Evolutionary conservation across 2,329 filamentous ascomycete species (phyloP), one percentile per base, ranked within the genome.

Genomic region (Fusarium fracticaudum): DNA sequence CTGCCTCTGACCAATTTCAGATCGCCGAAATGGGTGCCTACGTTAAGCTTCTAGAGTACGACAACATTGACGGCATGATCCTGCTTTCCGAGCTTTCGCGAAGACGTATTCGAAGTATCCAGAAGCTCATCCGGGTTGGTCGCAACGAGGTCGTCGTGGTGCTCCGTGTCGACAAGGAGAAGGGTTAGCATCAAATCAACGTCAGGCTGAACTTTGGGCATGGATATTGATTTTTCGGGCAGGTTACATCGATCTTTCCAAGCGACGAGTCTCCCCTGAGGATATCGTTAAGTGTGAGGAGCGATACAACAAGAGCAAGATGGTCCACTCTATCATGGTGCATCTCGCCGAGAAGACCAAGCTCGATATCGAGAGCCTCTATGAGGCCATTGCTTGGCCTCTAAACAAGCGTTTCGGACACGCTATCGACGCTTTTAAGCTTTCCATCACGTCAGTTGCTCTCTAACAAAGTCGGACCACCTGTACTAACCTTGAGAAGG

Each of bases 41-140:
- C 84, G 97, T 99, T 82, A 99, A 99, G 87, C 92, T 99, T 64
- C 92, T 99, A 79, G 96, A 99, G 87, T 99, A 99, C 86, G 96
- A 99, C 86, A 98, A 98, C 87, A 99, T 99, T 81, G 97, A 99
- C 83, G 96, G 96, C 91, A 99, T 99, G 97, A 99, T 99, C 81
- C 88, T 99, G 77, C 94, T 99, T 76, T 98, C 94, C 80, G 96
- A 99, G 86, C 91, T 99, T 75, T 99, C 97, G 69, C 92, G 96
- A 89, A 91, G 96, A 90, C 96, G 96, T 92, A 99, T 99, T 81
- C 89, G 96, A 88, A 95, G 92, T 89, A 99, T 99, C 80, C 97
- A 99, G 86, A 99, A 99, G 87, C 92, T 99, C 77, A 99, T 99
- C 80, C 92, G 96, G 77, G 96, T 99, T 72, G 97, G 97, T 67